Base-by-base conservation (phyloP, 1,284 basidiomycete genomes). In the Cystobasidiaceae sp. region DNA sequence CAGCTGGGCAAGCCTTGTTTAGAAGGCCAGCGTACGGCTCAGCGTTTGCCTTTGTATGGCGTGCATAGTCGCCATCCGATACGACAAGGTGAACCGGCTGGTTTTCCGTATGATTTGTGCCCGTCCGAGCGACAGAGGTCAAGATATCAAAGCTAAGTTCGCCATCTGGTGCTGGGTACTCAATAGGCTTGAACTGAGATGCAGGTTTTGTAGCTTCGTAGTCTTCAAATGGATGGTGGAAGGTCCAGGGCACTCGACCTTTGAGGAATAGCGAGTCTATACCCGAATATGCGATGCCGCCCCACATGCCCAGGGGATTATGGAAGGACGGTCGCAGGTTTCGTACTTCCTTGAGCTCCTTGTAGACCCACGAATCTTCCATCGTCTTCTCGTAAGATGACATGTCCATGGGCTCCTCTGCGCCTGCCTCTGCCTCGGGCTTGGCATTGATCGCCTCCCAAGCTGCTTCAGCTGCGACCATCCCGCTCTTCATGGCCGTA, bases 401-500 rank as follows among this genome's bases (percentile, higher is more conserved):
- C 82, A 97, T 84, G 76, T 96, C 88, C 17, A 85, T 79, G 78
- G 74, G 56, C 73, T 63, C 66, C 25, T 73, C 68, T 11, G 68
- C 67, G 25, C 72, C 72, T 1, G 69, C 71, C 37, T 78, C 77
- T 39, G 69, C 66, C 27, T 71, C 72, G 15, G 71, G 77, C 71
- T 48, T 68, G 30, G 63, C 68, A n/a, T 69, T 63, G 68, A 93
- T 78, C 1, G 84, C 84, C 7, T 86, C 82, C 72, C 83, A 91
- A 0, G 90, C 89, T 0, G 88, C 82, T 77, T 98, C 94, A 2
- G 91, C 96, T 34, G 93, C 94, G 21, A 97, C 81, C 87, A 97
- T 97, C 21, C 94, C 94, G 46, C 88, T 90, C 81, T 97, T 96
- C 94, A 98, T 97, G n/a, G 94, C 93, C 68, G 94, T 97, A 77